Conservation (phyloP, 306 rosid species). For the Acacia melanoxylon region DNA sequence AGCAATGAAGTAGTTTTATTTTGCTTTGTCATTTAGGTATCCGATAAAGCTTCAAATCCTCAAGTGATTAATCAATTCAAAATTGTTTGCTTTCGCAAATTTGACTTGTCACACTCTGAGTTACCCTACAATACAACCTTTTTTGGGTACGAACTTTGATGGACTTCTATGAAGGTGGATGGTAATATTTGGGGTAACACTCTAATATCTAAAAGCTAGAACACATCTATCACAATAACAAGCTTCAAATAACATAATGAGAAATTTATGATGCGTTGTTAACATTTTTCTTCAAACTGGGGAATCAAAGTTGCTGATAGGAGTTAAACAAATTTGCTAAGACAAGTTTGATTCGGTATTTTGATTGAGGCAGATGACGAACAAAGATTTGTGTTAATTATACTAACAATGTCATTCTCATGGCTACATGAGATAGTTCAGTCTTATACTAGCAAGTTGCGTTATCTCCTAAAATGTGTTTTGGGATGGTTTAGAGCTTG, state of each 20-base stretch:
- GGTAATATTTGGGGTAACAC: neutral
- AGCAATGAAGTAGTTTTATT: neutral
- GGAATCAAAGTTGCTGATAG: neutral
- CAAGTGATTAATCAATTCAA: too few species aligned
- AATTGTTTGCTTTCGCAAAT: neutral
- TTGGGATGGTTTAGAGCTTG: too few species aligned
- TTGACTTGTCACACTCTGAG: neutral
- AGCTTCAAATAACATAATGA: too few species aligned
- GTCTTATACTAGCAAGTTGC: neutral
- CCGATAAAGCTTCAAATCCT: too few species aligned
- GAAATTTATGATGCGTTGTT: neutral
- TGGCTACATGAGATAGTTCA: neutral
- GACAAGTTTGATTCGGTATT: neutral
- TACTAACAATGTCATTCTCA: neutral
- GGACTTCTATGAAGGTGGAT: too few species aligned
- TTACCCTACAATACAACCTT: too few species aligned
- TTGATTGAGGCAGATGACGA: neutral
- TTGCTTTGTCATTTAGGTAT: too few species aligned
- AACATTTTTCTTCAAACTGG: neutral
- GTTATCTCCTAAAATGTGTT: too few species aligned
- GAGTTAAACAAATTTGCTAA: neutral
- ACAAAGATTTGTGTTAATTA: neutral
- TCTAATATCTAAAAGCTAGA: too few species aligned
- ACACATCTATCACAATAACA: neutral
- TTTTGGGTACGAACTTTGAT: too few species aligned